Evolutionary conservation across 176 grass and related monocot species (phyloP).

Genomic region (Luzula sylvatica): DNA sequence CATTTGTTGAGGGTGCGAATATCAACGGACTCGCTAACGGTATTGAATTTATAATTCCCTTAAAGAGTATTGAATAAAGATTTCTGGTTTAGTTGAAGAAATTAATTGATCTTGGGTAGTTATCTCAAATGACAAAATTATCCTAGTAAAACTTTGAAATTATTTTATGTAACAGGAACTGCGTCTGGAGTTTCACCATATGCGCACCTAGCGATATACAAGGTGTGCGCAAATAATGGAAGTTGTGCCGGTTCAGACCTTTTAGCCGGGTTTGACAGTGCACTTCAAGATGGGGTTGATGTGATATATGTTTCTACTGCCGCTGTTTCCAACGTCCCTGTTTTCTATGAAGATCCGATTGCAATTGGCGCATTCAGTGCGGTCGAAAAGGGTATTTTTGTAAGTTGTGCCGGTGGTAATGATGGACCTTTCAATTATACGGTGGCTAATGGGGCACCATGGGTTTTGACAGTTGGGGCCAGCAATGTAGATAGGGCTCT

Average conservation of each 20-base stretch:
- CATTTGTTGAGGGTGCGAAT: conserved; percentile 49
- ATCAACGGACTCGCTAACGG: conserved; percentile 56
- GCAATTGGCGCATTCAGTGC: conserved; percentile 36
- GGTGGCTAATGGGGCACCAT: conserved; percentile 36
- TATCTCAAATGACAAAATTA: too few relatives aligned
- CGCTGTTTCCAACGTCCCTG: conserved; percentile 9
- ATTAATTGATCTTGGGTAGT: too few relatives aligned
- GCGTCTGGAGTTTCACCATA: conserved; percentile 63
- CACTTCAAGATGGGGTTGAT: conserved; percentile 72
- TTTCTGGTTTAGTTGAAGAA: too few relatives aligned
- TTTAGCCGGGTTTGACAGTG: conserved; percentile 58
- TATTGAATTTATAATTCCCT: neutral
- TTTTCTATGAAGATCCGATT: conserved; percentile 12
- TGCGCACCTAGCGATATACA: conserved; percentile 62
- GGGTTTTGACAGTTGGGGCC: conserved; percentile 22
- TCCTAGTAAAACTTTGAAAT: too few relatives aligned
- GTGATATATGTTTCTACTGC: conserved; percentile 64
- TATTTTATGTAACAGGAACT: neutral
- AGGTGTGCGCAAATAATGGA: conserved; percentile 45
- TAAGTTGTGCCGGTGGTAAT: conserved; percentile 26
- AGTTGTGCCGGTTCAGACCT: conserved; percentile 40
- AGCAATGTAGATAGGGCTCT: conserved; percentile 30
- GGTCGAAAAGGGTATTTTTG: conserved; percentile 22
- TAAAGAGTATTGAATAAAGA: too few relatives aligned
- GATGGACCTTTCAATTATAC: conserved; percentile 18